Conservation (phyloP, 306 rosid species). For the Begonia peltatifolia region DNA sequence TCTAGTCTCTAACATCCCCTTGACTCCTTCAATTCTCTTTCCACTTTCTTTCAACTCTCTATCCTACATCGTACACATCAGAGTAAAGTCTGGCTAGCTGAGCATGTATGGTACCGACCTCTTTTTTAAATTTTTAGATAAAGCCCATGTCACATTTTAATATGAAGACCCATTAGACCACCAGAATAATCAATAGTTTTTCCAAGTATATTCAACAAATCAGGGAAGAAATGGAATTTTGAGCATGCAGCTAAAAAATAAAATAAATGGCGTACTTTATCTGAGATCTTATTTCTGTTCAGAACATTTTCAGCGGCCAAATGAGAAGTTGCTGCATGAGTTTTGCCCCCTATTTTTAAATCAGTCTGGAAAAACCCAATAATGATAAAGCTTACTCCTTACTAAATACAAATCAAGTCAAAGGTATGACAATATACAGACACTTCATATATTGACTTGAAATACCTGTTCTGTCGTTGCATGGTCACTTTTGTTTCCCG, state of each 20-base stretch:
- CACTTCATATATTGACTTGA: not conserved
- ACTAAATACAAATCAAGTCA: slow-evolving; percentile 4
- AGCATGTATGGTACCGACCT: too few species aligned
- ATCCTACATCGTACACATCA: too few species aligned
- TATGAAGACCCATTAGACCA: not conserved
- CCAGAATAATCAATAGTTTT: not conserved
- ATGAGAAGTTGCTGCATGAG: slow-evolving; percentile 15
- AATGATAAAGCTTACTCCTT: slow-evolving; percentile 4
- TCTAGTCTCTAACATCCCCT: too few species aligned
- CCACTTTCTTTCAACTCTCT: too few species aligned
- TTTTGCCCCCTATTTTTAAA: slow-evolving; percentile 17
- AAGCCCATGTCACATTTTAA: not conserved
- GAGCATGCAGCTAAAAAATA: not conserved
- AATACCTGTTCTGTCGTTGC: slow-evolving; percentile 39
- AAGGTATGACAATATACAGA: not conserved
- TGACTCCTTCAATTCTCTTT: too few species aligned
- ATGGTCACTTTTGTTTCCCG: slow-evolving; percentile 28
- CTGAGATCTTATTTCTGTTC: slow-evolving; percentile 14
- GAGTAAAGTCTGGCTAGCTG: too few species aligned
- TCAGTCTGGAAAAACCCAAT: slow-evolving; percentile 18
- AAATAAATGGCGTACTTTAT: slow-evolving; percentile 22
- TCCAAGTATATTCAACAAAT: not conserved
- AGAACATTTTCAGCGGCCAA: slow-evolving; percentile 18
- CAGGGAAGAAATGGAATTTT: not conserved
- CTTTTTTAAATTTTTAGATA: not conserved